phyloP scores from a whole-genome alignment of 2,329 filamentous ascomycete species.

The Lachnellula hyalina region DNA sequence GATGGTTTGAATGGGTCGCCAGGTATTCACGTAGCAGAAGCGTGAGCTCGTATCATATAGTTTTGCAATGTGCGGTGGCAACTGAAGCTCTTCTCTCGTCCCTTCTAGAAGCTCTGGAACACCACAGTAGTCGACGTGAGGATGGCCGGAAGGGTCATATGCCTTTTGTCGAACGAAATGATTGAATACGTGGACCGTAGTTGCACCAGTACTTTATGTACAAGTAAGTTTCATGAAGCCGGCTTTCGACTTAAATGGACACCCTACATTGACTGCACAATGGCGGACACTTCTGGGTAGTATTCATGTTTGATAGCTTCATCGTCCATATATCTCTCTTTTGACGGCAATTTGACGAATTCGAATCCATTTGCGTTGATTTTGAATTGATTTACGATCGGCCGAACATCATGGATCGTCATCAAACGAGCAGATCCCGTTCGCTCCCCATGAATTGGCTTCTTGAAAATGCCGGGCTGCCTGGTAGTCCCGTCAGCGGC shows the following conservation, averaged over 20 bases:
- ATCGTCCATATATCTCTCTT: background rate
- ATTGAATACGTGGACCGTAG: slow-evolving; percentile 1
- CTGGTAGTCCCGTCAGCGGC: background rate
- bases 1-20: background rate
- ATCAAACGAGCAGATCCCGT: background rate
- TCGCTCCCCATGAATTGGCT: background rate
- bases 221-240: background rate
- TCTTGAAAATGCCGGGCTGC: background rate
- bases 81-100: background rate
- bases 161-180: background rate
- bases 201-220: background rate
- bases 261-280: background rate
- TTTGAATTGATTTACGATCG: background rate
- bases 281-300: background rate
- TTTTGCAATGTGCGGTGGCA: background rate
- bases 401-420: background rate
- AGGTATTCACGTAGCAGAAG: background rate
- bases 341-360: background rate
- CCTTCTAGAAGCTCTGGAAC: background rate
- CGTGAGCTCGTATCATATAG: background rate
- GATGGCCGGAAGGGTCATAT: slow-evolving; percentile 1
- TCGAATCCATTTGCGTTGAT: slow-evolving; percentile 6
- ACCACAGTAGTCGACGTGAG: slow-evolving; percentile 2
- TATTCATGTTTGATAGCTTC: background rate
- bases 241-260: background rate